These are phyloP conservation scores for Phaeodactylum tricornutum DNA, from an alignment of 108 stramenopile genomes.

Conservation along the genomic window DNA sequence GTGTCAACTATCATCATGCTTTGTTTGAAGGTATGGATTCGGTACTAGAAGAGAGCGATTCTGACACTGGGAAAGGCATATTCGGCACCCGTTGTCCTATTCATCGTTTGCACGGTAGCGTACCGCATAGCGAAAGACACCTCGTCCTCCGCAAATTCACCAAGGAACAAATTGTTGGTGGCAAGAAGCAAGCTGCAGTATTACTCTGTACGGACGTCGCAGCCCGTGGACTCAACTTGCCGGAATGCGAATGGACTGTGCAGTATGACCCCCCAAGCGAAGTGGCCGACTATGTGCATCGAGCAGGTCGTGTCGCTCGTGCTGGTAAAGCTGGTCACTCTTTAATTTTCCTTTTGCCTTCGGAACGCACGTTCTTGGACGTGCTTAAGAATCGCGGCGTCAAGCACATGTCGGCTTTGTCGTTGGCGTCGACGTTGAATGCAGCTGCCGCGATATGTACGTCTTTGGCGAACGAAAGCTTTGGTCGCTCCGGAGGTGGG, in stretches of 20 bases:
- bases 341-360: slow-evolving; percentile 81
- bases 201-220: slow-evolving; percentile 88
- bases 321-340: slow-evolving; percentile 80
- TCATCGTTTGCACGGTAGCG: slow-evolving; percentile 77
- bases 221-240: slow-evolving; percentile 88
- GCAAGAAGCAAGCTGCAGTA: slow-evolving; percentile 32
- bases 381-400: slow-evolving; percentile 64
- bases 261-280: slow-evolving; percentile 92
- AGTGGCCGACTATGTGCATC: slow-evolving; percentile 83
- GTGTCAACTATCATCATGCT: slow-evolving; percentile 87
- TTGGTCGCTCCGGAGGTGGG: slow-evolving; percentile 12
- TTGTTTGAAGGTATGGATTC: slow-evolving; percentile 50
- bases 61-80: slow-evolving; percentile 18
- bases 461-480: slow-evolving; percentile 41
- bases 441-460: slow-evolving; percentile 46
- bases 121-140: slow-evolving; percentile 65
- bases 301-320: slow-evolving; percentile 84
- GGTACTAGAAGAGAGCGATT: slow-evolving; percentile 15
- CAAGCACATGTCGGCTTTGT: slow-evolving; percentile 35
- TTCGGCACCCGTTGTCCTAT: slow-evolving; percentile 49
- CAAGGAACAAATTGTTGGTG: neutral
- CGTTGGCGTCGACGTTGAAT: slow-evolving; percentile 57
- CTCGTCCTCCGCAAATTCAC: slow-evolving; percentile 49
- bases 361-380: slow-evolving; percentile 77
- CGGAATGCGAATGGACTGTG: slow-evolving; percentile 81